phyloP scores from a whole-genome alignment of 805 yeast species.

The Torulaspora microellipsoides region DNA sequence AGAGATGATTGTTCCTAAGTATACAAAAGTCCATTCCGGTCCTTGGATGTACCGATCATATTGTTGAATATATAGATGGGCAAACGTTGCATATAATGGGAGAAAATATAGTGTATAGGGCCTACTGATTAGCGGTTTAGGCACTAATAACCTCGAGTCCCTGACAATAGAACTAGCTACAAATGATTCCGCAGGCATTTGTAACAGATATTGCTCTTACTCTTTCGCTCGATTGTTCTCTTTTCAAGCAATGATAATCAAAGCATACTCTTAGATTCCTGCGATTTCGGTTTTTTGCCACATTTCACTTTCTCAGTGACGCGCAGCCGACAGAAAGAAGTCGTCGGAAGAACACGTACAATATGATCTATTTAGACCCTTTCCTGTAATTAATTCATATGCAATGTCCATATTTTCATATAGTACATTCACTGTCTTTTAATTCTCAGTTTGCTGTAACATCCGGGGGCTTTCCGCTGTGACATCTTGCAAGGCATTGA shows the following conservation, averaged over 20 bases:
- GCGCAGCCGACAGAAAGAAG: too few relatives aligned
- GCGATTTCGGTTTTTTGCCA: constrained; percentile 5
- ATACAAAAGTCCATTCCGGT: constrained; percentile 94
- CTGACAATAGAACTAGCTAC: constrained; percentile 71
- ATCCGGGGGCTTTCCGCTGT: too few relatives aligned
- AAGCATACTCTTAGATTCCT: too few relatives aligned
- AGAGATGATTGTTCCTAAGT: constrained; percentile 66
- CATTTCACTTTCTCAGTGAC: neutral
- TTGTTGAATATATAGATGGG: constrained; percentile 55
- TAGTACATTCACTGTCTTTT: too few relatives aligned
- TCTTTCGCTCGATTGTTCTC: neutral
- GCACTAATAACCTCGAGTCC: constrained; percentile 69
- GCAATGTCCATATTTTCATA: too few relatives aligned
- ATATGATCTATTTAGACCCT: too few relatives aligned
- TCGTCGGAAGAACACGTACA: too few relatives aligned
- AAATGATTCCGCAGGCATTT: constrained; percentile 31
- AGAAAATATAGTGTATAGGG: constrained; percentile 84
- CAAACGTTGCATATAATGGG: constrained; percentile 69
- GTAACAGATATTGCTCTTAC: constrained; percentile 2
- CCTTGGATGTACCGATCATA: constrained; percentile 85
- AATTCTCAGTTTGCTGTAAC: too few relatives aligned
- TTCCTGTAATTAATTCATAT: too few relatives aligned
- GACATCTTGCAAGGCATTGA: too few relatives aligned
- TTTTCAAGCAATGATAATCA: too few relatives aligned
- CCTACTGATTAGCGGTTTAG: constrained; percentile 53